A percentile compares a stretch with the other conserved stretches of the same genome.
phyloP scores from a whole-genome alignment of 164 flowering plant species.

The Berberis thunbergii region DNA sequence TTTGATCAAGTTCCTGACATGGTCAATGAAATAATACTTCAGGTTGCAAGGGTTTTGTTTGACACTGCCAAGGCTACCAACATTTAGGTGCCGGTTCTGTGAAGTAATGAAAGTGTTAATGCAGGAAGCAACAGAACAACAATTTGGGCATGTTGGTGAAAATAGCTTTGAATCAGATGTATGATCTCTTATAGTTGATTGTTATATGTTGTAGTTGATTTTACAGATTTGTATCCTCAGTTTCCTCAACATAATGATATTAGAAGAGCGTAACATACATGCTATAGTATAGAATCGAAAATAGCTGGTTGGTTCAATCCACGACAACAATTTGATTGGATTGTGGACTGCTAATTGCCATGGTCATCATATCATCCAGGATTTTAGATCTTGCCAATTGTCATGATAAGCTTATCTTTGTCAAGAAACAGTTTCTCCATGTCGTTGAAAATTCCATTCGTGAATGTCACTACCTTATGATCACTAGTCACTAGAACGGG shows the following conservation, averaged over 20 bases:
- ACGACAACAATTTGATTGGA: no score
- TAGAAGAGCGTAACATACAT: no score
- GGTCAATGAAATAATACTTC: background rate
- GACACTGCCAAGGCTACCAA: constrained; percentile 29
- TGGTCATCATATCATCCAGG: no score
- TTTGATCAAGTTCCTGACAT: background rate
- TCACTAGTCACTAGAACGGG: no score
- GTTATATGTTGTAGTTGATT: background rate
- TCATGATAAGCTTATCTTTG: no score
- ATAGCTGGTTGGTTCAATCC: no score
- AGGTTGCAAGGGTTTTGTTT: constrained; percentile 32
- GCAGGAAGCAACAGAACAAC: constrained; percentile 13
- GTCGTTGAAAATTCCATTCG: no score
- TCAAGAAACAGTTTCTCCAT: no score
- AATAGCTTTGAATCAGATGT: background rate
- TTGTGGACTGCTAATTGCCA: no score
- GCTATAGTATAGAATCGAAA: no score
- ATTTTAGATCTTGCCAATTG: no score
- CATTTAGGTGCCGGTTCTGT: constrained; percentile 22
- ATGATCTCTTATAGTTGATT: background rate
- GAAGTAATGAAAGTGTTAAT: constrained; percentile 18
- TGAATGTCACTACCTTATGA: no score
- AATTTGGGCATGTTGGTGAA: constrained; percentile 6
- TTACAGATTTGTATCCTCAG: background rate
- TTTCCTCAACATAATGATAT: background rate